Evolutionary conservation across 257 asterid genomes (phyloP).

Genomic region (Nicotiana otophora): DNA sequence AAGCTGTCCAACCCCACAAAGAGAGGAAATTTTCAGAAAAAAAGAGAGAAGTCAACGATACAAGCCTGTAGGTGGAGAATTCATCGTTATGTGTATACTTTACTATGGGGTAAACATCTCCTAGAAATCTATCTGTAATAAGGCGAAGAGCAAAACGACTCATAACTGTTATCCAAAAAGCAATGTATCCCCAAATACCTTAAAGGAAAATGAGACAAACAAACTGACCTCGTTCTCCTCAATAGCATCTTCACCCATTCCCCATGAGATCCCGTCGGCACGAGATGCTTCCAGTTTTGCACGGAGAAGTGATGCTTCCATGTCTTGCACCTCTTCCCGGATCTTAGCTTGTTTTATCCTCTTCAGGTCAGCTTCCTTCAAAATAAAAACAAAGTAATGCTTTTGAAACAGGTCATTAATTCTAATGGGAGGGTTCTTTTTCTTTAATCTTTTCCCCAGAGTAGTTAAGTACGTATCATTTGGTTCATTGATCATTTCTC

Average conservation of each 20-base stretch:
- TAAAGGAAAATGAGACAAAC: not conserved
- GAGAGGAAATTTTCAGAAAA: not conserved
- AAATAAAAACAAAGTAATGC: slow-evolving; percentile 23
- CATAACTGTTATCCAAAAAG: not conserved
- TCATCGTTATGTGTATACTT: not conserved
- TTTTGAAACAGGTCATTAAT: not conserved
- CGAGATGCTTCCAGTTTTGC: slow-evolving; percentile 84
- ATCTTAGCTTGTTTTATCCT: slow-evolving; percentile 52
- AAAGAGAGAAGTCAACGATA: not conserved
- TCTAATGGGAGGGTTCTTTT: not conserved
- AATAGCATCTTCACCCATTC: slow-evolving; percentile 92
- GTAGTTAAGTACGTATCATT: not conserved
- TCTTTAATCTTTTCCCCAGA: not conserved
- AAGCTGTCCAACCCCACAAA: not conserved
- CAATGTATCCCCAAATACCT: not conserved
- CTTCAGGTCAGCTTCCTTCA: slow-evolving; percentile 85
- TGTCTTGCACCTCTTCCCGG: slow-evolving; percentile 66
- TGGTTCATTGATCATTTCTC: not conserved
- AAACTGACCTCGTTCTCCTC: slow-evolving; percentile 87
- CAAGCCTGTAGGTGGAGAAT: not conserved
- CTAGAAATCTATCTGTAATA: not conserved
- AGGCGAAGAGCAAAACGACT: not conserved
- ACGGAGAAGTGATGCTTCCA: slow-evolving; percentile 88
- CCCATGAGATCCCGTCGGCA: slow-evolving; percentile 98
- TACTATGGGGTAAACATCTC: not conserved